These are phyloP conservation scores for Phytopythium litorale DNA, from an alignment of 352 stramenopile genomes.

Conservation along the genomic window DNA sequence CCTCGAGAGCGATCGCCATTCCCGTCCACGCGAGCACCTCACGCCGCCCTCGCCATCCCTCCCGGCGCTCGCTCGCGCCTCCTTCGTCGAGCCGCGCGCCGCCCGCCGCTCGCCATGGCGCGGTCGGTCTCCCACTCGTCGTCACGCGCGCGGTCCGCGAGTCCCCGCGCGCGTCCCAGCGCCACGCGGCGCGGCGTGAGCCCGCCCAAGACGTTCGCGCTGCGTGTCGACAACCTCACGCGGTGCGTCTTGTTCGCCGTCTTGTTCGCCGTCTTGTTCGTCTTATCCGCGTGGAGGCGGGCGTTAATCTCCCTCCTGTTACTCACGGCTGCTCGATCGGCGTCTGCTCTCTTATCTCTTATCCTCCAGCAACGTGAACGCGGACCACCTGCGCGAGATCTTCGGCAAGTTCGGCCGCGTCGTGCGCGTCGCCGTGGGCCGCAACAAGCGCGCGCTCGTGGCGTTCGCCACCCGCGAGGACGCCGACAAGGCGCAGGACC, in stretches of 20 bases:
- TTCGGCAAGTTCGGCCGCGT: slow-evolving; percentile 85
- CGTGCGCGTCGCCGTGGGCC: slow-evolving; percentile 46
- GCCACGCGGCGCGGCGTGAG: not conserved
- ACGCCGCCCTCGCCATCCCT: not conserved
- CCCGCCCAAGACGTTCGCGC: slow-evolving; percentile 22
- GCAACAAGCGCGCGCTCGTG: slow-evolving; percentile 40
- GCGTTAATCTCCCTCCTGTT: not conserved
- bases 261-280: not conserved
- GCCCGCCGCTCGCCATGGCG: not conserved
- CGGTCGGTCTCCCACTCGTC: slow-evolving; percentile 3
- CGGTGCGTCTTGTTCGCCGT: slow-evolving; percentile 18
- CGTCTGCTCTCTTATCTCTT: not conserved
- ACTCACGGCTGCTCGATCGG: not conserved
- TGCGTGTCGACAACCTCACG: slow-evolving; percentile 82
- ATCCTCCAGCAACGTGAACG: slow-evolving; percentile 58
- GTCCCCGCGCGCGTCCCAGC: no score
- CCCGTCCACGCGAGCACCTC: no score
- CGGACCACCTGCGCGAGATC: slow-evolving; percentile 80
- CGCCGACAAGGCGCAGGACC: slow-evolving; percentile 48
- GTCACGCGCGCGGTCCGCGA: not conserved
- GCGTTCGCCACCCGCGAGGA: slow-evolving; percentile 48
- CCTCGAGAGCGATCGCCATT: no score
- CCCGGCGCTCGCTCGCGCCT: not conserved
- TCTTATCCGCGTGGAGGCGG: not conserved
- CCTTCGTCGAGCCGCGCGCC: not conserved